These are phyloP conservation scores for Populus euphratica DNA, from an alignment of 345 rosid genomes.

Conservation along the genomic window DNA sequence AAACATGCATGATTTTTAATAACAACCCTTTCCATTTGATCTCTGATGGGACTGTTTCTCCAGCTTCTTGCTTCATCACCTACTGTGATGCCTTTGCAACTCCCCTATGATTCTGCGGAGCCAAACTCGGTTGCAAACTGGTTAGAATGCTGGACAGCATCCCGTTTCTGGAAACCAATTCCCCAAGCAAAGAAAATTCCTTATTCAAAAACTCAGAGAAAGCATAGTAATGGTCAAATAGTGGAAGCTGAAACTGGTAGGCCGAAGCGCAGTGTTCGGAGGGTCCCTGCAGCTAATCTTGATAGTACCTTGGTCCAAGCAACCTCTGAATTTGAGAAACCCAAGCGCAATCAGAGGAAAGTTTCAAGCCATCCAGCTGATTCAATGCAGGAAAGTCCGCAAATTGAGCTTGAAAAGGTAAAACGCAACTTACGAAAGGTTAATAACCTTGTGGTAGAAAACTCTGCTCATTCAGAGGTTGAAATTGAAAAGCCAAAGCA, in stretches of 20 bases:
- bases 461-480: slow-evolving; percentile 48
- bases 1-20: background rate
- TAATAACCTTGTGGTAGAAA: slow-evolving; percentile 63
- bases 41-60: slow-evolving; percentile 26
- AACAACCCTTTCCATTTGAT: background rate
- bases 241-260: slow-evolving; percentile 53
- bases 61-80: slow-evolving; percentile 82
- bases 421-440: slow-evolving; percentile 88
- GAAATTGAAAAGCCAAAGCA: slow-evolving; percentile 53
- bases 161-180: slow-evolving; percentile 67
- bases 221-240: slow-evolving; percentile 41
- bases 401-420: slow-evolving; percentile 83
- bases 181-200: slow-evolving; percentile 52
- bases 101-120: slow-evolving; percentile 46
- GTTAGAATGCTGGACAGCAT: slow-evolving; percentile 81
- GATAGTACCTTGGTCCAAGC: slow-evolving; percentile 40
- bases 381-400: slow-evolving; percentile 62
- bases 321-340: slow-evolving; percentile 60
- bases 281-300: slow-evolving; percentile 50
- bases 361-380: slow-evolving; percentile 54
- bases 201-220: slow-evolving; percentile 47
- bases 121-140: slow-evolving; percentile 68
- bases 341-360: slow-evolving; percentile 63
- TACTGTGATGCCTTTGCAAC: slow-evolving; percentile 50
- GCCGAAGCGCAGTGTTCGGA: slow-evolving; percentile 59